These are phyloP conservation scores for Cladophialophora exuberans DNA, from an alignment of 2,329 filamentous ascomycete genomes.

Conservation along the genomic window DNA sequence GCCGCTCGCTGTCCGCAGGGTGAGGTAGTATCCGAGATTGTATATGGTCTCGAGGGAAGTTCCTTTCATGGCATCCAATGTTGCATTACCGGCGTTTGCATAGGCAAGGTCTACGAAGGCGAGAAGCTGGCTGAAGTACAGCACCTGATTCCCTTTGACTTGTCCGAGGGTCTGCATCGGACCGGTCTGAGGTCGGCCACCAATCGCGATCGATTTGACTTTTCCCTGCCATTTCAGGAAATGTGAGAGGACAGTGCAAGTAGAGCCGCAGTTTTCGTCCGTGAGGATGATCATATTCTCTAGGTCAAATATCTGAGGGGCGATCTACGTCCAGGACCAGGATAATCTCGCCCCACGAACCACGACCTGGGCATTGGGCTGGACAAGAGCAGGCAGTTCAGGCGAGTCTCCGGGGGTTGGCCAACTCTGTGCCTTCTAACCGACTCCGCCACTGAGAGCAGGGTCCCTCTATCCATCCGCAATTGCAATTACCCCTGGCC, in stretches of 20 bases:
- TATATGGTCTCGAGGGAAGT: neutral
- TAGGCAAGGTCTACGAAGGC: neutral
- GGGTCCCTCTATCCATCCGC: too few relatives aligned
- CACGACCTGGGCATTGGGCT: too few relatives aligned
- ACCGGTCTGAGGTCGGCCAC: constrained; percentile 48
- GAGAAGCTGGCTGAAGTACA: neutral
- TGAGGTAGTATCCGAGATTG: neutral
- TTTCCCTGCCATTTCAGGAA: constrained; percentile 57
- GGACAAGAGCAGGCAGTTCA: too few relatives aligned
- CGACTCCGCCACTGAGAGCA: too few relatives aligned
- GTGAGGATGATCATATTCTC: constrained; percentile 53
- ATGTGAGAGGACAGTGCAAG: constrained; percentile 61
- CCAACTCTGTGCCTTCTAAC: too few relatives aligned
- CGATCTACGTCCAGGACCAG: too few relatives aligned
- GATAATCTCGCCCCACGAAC: too few relatives aligned
- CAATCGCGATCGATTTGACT: constrained; percentile 61
- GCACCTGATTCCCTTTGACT: constrained; percentile 53
- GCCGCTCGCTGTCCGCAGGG: neutral
- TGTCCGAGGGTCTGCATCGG: constrained; percentile 67
- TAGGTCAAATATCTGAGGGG: constrained; percentile 58
- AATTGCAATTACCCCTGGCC: too few relatives aligned
- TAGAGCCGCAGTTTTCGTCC: constrained; percentile 62
- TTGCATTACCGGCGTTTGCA: neutral
- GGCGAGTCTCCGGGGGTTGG: too few relatives aligned
- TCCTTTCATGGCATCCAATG: neutral